A percentile compares a stretch with the other conserved stretches of the same genome.
phyloP scores from a whole-genome alignment of 225 moss, liverwort and hornwort species.

The Physcomitrium patens region DNA sequence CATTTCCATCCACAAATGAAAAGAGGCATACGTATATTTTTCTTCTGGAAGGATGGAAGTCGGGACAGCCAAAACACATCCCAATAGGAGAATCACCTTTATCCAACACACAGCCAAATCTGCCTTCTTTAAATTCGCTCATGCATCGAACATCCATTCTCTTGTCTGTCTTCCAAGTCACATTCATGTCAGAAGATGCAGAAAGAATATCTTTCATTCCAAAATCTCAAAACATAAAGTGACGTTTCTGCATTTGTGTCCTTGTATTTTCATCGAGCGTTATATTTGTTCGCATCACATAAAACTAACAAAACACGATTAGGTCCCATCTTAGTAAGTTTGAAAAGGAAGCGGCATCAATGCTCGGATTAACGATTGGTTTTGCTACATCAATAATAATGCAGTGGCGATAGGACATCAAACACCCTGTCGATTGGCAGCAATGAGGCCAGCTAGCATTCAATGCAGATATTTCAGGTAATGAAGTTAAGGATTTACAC shows the following conservation, averaged over 20 bases:
- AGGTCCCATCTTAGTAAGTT: too few species aligned
- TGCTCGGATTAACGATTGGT: too few species aligned
- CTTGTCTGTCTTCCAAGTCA: slow-evolving; percentile 36
- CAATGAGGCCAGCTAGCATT: neutral
- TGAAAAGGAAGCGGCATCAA: too few species aligned
- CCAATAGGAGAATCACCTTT: slow-evolving; percentile 49
- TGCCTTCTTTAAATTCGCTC: slow-evolving; percentile 62
- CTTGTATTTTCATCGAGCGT: too few species aligned
- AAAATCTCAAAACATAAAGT: too few species aligned
- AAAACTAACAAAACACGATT: too few species aligned
- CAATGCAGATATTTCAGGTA: neutral
- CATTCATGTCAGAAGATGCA: neutral
- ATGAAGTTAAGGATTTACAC: slow-evolving; percentile 33
- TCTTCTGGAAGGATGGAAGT: neutral
- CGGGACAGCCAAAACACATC: neutral
- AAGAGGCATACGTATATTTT: neutral
- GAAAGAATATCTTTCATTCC: too few species aligned
- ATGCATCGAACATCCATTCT: slow-evolving; percentile 75
- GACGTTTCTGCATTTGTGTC: too few species aligned
- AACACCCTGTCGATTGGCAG: neutral
- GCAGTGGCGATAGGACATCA: neutral
- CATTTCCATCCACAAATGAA: neutral
- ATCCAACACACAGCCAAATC: slow-evolving; percentile 64
- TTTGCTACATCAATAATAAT: neutral
- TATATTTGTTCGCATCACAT: too few species aligned